Conservation (phyloP, 495 filamentous ascomycete genomes). For the Cetradonia linearis region DNA sequence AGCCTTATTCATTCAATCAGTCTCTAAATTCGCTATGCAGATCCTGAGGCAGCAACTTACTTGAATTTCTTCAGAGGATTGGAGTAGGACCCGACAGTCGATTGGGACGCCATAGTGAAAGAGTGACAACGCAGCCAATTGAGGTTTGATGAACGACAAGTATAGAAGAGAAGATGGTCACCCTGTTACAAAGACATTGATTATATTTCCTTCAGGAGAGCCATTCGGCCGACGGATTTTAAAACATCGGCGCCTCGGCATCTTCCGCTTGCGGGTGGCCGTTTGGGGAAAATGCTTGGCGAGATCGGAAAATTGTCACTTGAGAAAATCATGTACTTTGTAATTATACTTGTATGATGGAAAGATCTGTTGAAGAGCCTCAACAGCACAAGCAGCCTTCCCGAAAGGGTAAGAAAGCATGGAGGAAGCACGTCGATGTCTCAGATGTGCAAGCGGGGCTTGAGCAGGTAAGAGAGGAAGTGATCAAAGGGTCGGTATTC, state of each 20-base stretch:
- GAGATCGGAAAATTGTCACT: neutral
- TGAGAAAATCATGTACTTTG: no score
- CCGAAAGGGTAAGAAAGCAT: slow-evolving; percentile 95
- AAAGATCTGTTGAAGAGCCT: slow-evolving; percentile 33
- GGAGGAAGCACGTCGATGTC: slow-evolving; percentile 95
- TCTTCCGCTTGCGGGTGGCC: slow-evolving; percentile 6
- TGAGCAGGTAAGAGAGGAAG: slow-evolving; percentile 71
- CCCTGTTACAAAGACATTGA: slow-evolving; percentile 9
- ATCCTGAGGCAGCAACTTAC: slow-evolving; percentile 38
- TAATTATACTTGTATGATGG: no score
- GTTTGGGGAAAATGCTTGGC: slow-evolving; percentile 1
- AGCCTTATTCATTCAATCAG: slow-evolving; percentile 45
- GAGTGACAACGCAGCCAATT: neutral
- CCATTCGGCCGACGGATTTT: neutral
- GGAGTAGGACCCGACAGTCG: slow-evolving; percentile 77
- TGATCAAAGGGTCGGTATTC: slow-evolving; percentile 65
- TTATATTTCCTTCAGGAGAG: slow-evolving; percentile 8
- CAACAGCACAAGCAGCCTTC: slow-evolving; percentile 70
- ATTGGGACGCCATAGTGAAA: slow-evolving; percentile 33
- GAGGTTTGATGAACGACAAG: neutral
- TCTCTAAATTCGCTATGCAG: neutral
- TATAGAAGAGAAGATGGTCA: slow-evolving; percentile 7
- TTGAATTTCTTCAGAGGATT: slow-evolving; percentile 99
- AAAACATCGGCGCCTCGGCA: slow-evolving; percentile 3
- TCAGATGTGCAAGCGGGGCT: slow-evolving; percentile 75